phyloP scores from a whole-genome alignment of 768 basidiomycete species.

The Macrolepiota fuliginosa region DNA sequence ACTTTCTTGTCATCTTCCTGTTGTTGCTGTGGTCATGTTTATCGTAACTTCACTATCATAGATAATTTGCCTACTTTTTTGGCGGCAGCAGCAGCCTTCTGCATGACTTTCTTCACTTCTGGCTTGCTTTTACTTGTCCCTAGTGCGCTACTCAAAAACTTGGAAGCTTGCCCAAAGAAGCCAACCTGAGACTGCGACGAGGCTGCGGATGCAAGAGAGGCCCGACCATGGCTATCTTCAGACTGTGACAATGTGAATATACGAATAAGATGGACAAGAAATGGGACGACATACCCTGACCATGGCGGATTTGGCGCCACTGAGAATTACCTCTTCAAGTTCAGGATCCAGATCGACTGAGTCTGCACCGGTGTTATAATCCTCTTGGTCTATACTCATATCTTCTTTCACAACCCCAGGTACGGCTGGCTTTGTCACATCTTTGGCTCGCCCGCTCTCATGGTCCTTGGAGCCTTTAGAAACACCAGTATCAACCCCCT shows the following conservation, averaged over 20 bases:
- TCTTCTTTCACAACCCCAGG: conserved; percentile 36
- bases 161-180: conserved; percentile 69
- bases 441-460: conserved; percentile 5
- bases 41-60: not conserved
- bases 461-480: conserved; percentile 14
- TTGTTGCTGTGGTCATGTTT: conserved; percentile 64
- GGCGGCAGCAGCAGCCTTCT: conserved; percentile 78
- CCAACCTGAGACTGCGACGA: conserved; percentile 53
- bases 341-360: conserved; percentile 29
- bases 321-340: conserved; percentile 41
- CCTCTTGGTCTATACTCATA: conserved; percentile 30
- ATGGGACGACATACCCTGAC: conserved; percentile 39
- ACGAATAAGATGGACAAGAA: conserved; percentile 13
- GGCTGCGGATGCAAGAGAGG: conserved; percentile 50
- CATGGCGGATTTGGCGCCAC: conserved; percentile 34
- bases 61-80: conserved; percentile 59
- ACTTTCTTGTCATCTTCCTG: conserved; percentile 83
- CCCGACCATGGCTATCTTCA: conserved; percentile 49
- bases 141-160: conserved; percentile 63
- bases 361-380: conserved; percentile 32
- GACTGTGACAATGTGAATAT: conserved; percentile 22
- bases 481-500: conserved; percentile 38
- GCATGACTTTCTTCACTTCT: conserved; percentile 76
- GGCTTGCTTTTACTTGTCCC: conserved; percentile 65
- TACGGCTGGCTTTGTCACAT: conserved; percentile 11